A percentile compares a stretch with the other conserved stretches of the same genome.
phyloP scores from a whole-genome alignment of 2,329 filamentous ascomycete species.

The Colletotrichum cordylinicola region DNA sequence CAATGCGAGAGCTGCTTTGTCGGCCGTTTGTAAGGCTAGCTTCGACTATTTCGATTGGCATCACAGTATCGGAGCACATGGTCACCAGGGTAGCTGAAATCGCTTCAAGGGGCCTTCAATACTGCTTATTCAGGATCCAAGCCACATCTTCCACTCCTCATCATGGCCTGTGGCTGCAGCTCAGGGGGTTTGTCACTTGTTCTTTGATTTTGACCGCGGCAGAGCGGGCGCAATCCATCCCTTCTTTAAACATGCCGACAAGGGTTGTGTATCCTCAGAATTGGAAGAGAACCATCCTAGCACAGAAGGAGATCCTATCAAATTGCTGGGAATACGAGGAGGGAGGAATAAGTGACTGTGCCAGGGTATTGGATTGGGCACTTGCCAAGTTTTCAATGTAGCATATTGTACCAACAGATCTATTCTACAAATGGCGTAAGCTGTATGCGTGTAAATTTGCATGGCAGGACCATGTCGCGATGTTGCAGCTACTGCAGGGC shows the following conservation, averaged over 20 bases:
- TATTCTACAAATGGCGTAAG: not conserved
- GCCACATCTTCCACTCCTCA: not conserved
- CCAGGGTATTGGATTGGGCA: conserved; percentile 12
- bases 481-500: not conserved
- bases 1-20: conserved; percentile 4
- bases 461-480: not conserved
- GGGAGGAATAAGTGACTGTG: conserved; percentile 19
- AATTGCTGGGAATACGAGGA: conserved; percentile 17
- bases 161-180: conserved; percentile 12
- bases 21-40: conserved; percentile 16
- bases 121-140: conserved; percentile 13
- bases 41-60: conserved; percentile 7
- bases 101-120: conserved; percentile 8
- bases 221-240: conserved; percentile 6
- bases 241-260: conserved; percentile 13
- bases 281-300: conserved; percentile 3
- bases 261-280: conserved; percentile 2
- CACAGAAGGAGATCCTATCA: conserved; percentile 9
- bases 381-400: conserved; percentile 7
- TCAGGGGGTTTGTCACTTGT: conserved; percentile 17
- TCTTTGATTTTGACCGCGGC: conserved; percentile 13
- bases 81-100: not conserved
- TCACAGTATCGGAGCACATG: not conserved
- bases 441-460: not conserved
- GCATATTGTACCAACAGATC: not conserved